phyloP scores from a whole-genome alignment of 768 basidiomycete species.

The Pseudohyphozyma bogoriensis region DNA sequence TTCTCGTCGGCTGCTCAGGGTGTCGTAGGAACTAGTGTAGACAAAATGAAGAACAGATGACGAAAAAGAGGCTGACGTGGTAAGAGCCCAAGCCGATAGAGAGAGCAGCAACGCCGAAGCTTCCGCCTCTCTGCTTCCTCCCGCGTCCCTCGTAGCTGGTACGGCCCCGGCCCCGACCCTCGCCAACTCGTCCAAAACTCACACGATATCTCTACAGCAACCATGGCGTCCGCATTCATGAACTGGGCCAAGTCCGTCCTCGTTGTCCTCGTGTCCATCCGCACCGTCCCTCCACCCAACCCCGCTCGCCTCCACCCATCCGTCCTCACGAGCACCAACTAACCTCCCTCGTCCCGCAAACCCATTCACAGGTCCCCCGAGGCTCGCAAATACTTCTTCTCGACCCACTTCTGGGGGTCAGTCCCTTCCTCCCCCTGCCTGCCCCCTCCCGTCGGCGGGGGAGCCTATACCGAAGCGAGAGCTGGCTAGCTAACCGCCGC shows the following conservation, averaged over 20 bases:
- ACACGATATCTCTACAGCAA: too few species aligned
- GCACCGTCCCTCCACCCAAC: not conserved
- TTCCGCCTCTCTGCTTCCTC: not conserved
- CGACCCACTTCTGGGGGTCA: constrained; percentile 42
- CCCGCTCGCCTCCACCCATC: not conserved
- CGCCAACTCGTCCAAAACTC: too few species aligned
- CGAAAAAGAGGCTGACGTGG: too few species aligned
- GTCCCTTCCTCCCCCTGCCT: constrained; percentile 31
- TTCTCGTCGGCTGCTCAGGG: not conserved
- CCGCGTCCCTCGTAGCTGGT: not conserved
- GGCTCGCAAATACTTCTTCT: constrained; percentile 88
- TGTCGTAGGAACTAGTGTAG: not conserved
- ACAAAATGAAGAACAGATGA: not conserved
- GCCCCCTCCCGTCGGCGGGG: not conserved
- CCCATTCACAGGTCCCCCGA: constrained; percentile 49
- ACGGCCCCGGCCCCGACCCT: not conserved
- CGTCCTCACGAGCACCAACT: constrained; percentile 30
- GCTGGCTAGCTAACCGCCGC: not conserved
- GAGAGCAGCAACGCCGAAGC: not conserved
- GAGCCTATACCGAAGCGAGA: not conserved
- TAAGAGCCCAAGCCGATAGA: too few species aligned
- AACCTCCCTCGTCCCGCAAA: not conserved
- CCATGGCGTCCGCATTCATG: constrained; percentile 45
- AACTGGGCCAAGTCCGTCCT: constrained; percentile 61
- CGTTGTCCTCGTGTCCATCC: not conserved